Base-by-base conservation (phyloP, 2,329 filamentous ascomycete genomes). In the Xylariaceae sp. region DNA sequence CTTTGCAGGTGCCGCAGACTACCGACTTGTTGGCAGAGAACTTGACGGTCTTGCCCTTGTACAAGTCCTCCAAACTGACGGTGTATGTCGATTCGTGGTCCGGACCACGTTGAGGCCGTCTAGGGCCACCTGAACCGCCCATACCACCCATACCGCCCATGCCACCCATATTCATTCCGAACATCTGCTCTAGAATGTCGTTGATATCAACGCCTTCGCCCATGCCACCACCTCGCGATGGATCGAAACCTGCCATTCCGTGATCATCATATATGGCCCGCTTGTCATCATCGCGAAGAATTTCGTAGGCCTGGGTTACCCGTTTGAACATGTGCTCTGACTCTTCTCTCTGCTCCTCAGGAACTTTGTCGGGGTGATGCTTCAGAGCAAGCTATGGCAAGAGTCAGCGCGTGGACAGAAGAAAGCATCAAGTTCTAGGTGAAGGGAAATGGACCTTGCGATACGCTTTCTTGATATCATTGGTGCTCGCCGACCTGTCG, bases 11-110 rank as follows among this genome's bases (percentile, higher is more conserved):
- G 60, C 82, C 82, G 77, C 94, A 99, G 62, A 96, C 81, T 62
- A 97, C 84, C 71, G 96, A 93, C 80, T 97, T 97, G 70, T 92
- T 95, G 71, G 90, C 94, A 7, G 91, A 87, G 73, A 99, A 97
- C 77, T 95, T 94, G 71, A 96, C 94, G 0, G 94, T 97, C 81
- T 97, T 97, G 69, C 94, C 94, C 78, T 96, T 97, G 82, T 97
- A 99, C 37, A 99, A 81, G 75, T 99, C 94, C 74, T 97, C 94
- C 61, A 99, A 78, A 1, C 86, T 89, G 59, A 97, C 90, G 73
- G 92, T 87, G 76, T 99, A 97, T 68, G 90, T 85, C 69, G 96
- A 90, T 73, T 96, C 88, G 74, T 97, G 93, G 66, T 92, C 87
- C 56, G 83, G 85, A 51, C 93, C 92, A 68, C 86, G 88, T 61